These are phyloP conservation scores for Drosera capensis DNA, from an alignment of 148 eudicot genomes.

Conservation along the genomic window DNA sequence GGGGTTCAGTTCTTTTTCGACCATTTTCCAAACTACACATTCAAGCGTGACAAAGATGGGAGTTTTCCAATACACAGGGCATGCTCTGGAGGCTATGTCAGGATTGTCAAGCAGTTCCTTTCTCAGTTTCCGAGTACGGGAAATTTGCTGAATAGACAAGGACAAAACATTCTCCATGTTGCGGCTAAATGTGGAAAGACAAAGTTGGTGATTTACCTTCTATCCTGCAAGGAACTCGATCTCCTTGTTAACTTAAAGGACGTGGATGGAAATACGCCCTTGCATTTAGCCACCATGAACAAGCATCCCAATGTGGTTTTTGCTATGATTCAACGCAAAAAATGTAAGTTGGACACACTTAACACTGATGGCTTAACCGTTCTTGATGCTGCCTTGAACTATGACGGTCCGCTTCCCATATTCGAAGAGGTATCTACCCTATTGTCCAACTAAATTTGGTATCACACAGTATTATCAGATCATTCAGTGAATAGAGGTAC, in stretches of 20 bases:
- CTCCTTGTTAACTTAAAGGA: constrained; percentile 14
- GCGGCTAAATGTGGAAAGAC: constrained; percentile 11
- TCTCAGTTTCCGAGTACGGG: neutral
- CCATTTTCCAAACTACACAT: neutral
- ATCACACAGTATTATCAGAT: neutral
- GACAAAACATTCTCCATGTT: constrained; percentile 18
- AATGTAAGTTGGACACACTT: constrained; percentile 2
- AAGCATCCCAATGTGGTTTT: constrained; percentile 14
- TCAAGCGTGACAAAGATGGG: constrained; percentile 10
- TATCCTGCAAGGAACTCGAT: neutral
- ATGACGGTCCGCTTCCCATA: constrained; percentile 6
- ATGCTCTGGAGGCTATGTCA: constrained; percentile 8
- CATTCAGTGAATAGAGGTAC: no score
- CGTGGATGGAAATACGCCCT: constrained; percentile 16
- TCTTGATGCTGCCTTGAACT: constrained; percentile 14
- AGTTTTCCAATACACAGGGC: constrained; percentile 14
- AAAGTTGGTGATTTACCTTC: constrained; percentile 6
- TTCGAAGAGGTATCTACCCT: constrained; percentile 13
- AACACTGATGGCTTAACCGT: constrained; percentile 9
- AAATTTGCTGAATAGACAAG: constrained; percentile 5
- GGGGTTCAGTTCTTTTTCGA: constrained; percentile 10
- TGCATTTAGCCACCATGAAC: constrained; percentile 17
- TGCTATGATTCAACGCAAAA: constrained; percentile 8
- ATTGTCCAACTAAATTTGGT: neutral
- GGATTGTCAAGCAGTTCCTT: constrained; percentile 5